phyloP scores from a whole-genome alignment of 2,329 filamentous ascomycete species.

The Pseudopyrenochaeta lycopersici region DNA sequence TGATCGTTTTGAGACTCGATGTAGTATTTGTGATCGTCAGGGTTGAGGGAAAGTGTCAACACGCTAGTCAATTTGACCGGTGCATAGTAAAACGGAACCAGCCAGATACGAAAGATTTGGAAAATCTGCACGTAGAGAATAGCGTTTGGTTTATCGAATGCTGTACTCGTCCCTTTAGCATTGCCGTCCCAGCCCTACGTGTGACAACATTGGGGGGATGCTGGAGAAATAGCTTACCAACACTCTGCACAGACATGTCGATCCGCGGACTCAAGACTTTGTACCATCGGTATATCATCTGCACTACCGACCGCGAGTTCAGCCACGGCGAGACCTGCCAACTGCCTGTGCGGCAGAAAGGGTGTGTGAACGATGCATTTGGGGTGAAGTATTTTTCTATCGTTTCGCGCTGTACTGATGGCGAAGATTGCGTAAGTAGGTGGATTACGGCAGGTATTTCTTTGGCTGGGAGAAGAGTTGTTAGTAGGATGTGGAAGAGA shows the following conservation, averaged over 20 bases:
- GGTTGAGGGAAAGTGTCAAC: slow-evolving; percentile 65
- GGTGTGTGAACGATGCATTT: slow-evolving; percentile 78
- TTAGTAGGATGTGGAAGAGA: neutral
- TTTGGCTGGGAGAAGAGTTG: slow-evolving; percentile 42
- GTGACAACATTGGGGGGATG: neutral
- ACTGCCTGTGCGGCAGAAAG: slow-evolving; percentile 74
- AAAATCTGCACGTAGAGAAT: slow-evolving; percentile 77
- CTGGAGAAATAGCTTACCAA: slow-evolving; percentile 60
- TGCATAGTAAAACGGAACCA: slow-evolving; percentile 77
- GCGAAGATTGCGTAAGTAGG: slow-evolving; percentile 72
- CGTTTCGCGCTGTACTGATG: slow-evolving; percentile 69
- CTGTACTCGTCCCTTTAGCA: slow-evolving; percentile 49
- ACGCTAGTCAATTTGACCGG: slow-evolving; percentile 74
- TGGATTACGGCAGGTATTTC: slow-evolving; percentile 75
- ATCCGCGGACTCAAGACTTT: slow-evolving; percentile 82
- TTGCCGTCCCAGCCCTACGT: neutral
- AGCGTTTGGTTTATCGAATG: slow-evolving; percentile 71
- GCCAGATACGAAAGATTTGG: slow-evolving; percentile 80
- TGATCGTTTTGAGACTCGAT: slow-evolving; percentile 81
- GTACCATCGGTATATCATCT: slow-evolving; percentile 75
- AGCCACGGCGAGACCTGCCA: slow-evolving; percentile 69
- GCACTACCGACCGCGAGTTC: slow-evolving; percentile 73
- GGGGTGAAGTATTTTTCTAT: slow-evolving; percentile 78
- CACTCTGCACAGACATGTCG: slow-evolving; percentile 69
- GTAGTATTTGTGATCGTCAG: slow-evolving; percentile 66